These are phyloP conservation scores for Cyberlindnera lachancei DNA, from an alignment of 805 yeast genomes.

Conservation along the genomic window DNA sequence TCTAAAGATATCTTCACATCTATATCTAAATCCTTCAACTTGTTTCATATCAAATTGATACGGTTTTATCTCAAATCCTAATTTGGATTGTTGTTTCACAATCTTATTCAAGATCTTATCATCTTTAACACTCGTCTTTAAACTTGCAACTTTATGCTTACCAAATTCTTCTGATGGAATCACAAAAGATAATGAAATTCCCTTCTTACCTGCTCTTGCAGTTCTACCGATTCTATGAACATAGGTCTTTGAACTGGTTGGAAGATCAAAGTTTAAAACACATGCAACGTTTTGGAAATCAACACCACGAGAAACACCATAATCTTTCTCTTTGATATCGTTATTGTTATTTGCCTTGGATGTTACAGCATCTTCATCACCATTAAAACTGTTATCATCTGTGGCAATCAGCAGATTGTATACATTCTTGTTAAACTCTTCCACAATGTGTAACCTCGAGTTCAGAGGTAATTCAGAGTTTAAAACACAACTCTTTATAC, in stretches of 20 bases:
- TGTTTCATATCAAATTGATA: conserved; percentile 88
- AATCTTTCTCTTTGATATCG: conserved; percentile 41
- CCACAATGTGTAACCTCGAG: conserved; percentile 91
- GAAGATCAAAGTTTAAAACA: conserved; percentile 91
- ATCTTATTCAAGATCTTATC: conserved; percentile 79
- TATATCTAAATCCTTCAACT: conserved; percentile 90
- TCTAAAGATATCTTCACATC: conserved; percentile 95
- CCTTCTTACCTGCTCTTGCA: conserved; percentile 94
- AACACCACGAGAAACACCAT: conserved; percentile 94
- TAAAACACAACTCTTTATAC: conserved; percentile 78
- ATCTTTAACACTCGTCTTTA: conserved; percentile 67
- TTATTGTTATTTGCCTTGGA: conserved; percentile 26
- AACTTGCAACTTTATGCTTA: conserved; percentile 74
- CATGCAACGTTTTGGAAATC: conserved; percentile 96
- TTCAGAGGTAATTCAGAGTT: conserved; percentile 91
- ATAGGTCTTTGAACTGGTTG: conserved; percentile 81
- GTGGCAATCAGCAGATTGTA: conserved; percentile 89
- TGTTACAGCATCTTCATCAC: conserved; percentile 40
- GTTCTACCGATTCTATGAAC: conserved; percentile 95
- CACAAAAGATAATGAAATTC: conserved; percentile 90
- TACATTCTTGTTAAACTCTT: conserved; percentile 86
- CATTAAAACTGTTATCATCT: conserved; percentile 68
- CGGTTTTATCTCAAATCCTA: conserved; percentile 73
- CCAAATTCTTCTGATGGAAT: conserved; percentile 80
- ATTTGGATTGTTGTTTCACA: conserved; percentile 63